Conservation (phyloP, 2,329 filamentous ascomycete genomes). For the Botrytis elliptica region DNA sequence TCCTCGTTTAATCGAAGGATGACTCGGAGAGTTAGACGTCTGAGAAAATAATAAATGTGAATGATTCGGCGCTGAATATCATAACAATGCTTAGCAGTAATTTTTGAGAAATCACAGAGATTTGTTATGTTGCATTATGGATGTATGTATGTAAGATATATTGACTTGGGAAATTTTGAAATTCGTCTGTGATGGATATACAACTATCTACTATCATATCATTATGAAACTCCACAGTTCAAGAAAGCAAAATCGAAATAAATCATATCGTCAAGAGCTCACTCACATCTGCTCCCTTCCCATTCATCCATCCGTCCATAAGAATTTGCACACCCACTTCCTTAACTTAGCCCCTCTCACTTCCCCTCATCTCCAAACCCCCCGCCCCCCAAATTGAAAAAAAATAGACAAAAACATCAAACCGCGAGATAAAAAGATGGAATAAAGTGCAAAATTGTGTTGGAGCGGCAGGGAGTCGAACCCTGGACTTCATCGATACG, state of each 20-base stretch:
- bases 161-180: background rate
- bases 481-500: constrained; percentile 2
- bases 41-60: background rate
- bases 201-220: no score
- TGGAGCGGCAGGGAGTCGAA: constrained; percentile 15
- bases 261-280: background rate
- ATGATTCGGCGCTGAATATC: background rate
- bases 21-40: background rate
- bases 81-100: background rate
- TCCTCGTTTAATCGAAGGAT: background rate
- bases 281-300: background rate
- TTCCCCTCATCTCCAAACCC: background rate
- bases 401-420: background rate
- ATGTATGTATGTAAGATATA: background rate
- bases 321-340: background rate
- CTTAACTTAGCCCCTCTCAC: background rate
- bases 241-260: background rate
- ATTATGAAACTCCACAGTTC: background rate
- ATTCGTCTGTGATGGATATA: no score
- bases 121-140: background rate
- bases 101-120: background rate
- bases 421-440: background rate
- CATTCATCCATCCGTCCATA: background rate
- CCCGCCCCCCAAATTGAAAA: background rate
- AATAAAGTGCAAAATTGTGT: background rate